Percentiles rank a stretch among this genome's conserved stretches.
Evolutionary conservation across 495 filamentous ascomycete genomes (phyloP).

Genomic region (Trichoderma asperelloides): DNA sequence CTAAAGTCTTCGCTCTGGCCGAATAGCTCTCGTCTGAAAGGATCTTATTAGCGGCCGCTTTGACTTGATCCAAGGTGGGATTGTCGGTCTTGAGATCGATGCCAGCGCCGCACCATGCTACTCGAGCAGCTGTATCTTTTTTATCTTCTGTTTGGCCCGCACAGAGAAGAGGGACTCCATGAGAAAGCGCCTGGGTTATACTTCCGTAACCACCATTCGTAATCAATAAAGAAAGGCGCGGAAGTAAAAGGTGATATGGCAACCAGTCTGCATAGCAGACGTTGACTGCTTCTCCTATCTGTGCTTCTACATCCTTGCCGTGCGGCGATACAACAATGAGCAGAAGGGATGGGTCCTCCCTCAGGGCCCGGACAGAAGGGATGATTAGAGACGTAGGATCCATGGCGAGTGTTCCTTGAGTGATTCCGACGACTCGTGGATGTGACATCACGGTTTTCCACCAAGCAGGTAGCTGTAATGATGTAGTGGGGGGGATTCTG

Average conservation of each 20-base stretch:
- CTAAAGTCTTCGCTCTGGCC: background rate
- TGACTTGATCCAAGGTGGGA: background rate
- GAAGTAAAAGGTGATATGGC: slow-evolving; percentile 9
- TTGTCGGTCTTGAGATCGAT: slow-evolving; percentile 9
- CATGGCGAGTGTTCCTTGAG: slow-evolving; percentile 9
- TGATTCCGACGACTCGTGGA: slow-evolving; percentile 7
- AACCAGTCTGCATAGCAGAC: slow-evolving; percentile 3
- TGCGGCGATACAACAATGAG: slow-evolving; percentile 9
- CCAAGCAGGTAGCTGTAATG: background rate
- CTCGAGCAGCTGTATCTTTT: slow-evolving; percentile 10
- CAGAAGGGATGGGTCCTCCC: background rate
- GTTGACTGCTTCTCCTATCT: background rate
- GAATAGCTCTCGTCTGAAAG: background rate
- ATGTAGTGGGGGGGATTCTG: background rate
- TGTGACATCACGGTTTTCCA: background rate
- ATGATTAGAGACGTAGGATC: slow-evolving; percentile 8
- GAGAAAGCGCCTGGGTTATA: slow-evolving; percentile 10
- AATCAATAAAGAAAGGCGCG: background rate
- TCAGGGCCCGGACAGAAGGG: background rate
- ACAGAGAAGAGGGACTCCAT: slow-evolving; percentile 11
- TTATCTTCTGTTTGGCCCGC: slow-evolving; percentile 9
- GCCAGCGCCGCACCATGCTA: slow-evolving; percentile 9
- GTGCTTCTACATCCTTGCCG: background rate
- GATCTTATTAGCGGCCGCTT: background rate
- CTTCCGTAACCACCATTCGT: slow-evolving; percentile 13